Evolutionary conservation across 2,329 filamentous ascomycete species (phyloP).

Genomic region (Colletotrichum orchidophilum): DNA sequence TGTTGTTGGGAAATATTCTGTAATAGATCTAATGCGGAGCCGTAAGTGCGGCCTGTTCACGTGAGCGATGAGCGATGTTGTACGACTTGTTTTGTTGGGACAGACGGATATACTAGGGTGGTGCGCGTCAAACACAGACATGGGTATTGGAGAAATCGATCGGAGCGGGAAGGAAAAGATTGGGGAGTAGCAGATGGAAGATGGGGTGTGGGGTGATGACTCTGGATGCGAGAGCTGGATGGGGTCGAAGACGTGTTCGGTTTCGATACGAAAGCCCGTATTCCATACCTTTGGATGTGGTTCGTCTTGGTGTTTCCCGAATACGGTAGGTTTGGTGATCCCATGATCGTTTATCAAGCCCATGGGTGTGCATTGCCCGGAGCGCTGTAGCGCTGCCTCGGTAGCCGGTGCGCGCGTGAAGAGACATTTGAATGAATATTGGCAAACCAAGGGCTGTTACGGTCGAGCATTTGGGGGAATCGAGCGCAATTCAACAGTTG

Average conservation of each 20-base stretch:
- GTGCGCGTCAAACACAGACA: not conserved
- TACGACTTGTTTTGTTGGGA: not conserved
- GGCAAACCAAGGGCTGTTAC: not conserved
- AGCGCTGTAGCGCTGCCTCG: constrained; percentile 9
- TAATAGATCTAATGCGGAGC: not conserved
- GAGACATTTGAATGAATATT: not conserved
- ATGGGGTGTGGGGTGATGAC: not conserved
- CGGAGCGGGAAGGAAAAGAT: not conserved
- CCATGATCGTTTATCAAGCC: not conserved
- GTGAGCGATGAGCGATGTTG: not conserved
- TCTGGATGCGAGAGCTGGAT: not conserved
- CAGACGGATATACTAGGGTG: not conserved
- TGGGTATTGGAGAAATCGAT: not conserved
- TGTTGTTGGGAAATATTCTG: not conserved
- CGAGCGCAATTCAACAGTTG: not conserved
- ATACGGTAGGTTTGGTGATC: constrained; percentile 9
- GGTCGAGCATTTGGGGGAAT: not conserved
- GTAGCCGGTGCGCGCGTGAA: not conserved
- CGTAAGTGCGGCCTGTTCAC: not conserved
- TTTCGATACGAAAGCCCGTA: constrained; percentile 13
- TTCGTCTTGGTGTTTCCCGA: constrained; percentile 10
- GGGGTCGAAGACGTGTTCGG: constrained; percentile 20
- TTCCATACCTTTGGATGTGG: not conserved
- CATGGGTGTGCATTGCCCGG: constrained; percentile 5
- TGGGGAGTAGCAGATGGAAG: constrained; percentile 11